Percentiles rank a stretch among this genome's conserved stretches.
Evolutionary conservation across 116 monocot genomes (phyloP).

Genomic region (Cymodocea nodosa): DNA sequence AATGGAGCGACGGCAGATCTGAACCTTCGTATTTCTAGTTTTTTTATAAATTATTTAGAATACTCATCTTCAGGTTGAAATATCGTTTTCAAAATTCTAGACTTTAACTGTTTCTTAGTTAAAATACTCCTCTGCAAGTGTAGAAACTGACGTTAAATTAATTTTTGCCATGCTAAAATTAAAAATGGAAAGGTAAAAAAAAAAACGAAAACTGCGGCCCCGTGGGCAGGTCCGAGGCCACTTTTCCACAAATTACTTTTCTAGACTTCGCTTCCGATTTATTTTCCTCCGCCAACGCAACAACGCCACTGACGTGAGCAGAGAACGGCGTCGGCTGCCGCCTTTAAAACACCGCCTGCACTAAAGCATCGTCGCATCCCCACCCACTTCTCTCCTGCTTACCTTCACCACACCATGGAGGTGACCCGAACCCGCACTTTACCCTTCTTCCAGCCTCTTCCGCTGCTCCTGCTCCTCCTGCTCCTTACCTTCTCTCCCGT

Average conservation of each 20-base stretch:
- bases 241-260: background rate
- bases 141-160: too few species aligned
- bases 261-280: too few species aligned
- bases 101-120: too few species aligned
- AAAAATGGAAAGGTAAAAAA: background rate
- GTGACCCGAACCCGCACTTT: background rate
- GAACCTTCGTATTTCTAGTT: too few species aligned
- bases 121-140: too few species aligned
- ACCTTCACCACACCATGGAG: background rate
- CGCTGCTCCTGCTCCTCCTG: slow-evolving; percentile 1
- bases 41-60: too few species aligned
- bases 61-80: too few species aligned
- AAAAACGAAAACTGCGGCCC: too few species aligned
- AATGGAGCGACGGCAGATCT: too few species aligned
- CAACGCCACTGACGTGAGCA: background rate
- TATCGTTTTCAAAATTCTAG: too few species aligned
- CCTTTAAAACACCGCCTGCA: background rate
- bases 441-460: background rate
- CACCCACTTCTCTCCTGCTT: background rate
- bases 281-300: background rate
- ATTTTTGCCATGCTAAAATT: too few species aligned
- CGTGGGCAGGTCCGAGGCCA: background rate
- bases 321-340: background rate
- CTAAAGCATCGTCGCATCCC: background rate
- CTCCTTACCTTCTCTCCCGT: slow-evolving; percentile 5